Percentiles rank a stretch among this genome's conserved stretches.
Evolutionary conservation across 768 basidiomycete genomes (phyloP).

Genomic region (Hemileccinum impolitum): DNA sequence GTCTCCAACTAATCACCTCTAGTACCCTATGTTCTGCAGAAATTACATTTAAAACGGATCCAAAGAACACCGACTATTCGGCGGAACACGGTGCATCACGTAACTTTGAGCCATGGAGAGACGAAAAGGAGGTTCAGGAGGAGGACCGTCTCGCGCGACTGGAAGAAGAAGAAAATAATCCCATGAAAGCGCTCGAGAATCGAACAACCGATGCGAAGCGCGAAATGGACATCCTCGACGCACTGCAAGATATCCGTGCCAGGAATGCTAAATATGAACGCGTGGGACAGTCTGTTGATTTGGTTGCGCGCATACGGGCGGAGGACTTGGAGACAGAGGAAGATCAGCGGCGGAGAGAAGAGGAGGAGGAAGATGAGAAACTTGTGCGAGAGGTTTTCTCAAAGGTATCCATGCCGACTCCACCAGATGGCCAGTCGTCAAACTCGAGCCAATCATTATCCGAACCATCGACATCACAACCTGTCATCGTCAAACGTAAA

Average conservation of each 20-base stretch:
- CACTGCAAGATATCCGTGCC: constrained; percentile 87
- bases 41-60: constrained; percentile 99
- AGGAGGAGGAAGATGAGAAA: constrained; percentile 92
- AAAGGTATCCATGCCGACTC: constrained; percentile 50
- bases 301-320: constrained; percentile 56
- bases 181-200: constrained; percentile 96
- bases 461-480: constrained; percentile 19
- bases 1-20: constrained; percentile 12
- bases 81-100: constrained; percentile 97
- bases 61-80: constrained; percentile 91
- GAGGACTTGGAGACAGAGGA: constrained; percentile 79
- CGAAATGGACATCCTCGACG: constrained; percentile 98
- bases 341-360: constrained; percentile 60
- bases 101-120: constrained; percentile 97
- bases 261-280: constrained; percentile 87
- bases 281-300: constrained; percentile 68
- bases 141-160: constrained; percentile 81
- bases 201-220: constrained; percentile 89
- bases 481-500: constrained; percentile 82
- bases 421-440: constrained; percentile 19
- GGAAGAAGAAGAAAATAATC: constrained; percentile 93
- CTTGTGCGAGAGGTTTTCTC: constrained; percentile 86
- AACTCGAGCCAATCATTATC: constrained; percentile 19
- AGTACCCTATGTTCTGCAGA: constrained; percentile 96
- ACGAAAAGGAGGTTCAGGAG: constrained; percentile 72